phyloP scores from a whole-genome alignment of 305 asterid genomes.

The Stenogyne calaminthoides region DNA sequence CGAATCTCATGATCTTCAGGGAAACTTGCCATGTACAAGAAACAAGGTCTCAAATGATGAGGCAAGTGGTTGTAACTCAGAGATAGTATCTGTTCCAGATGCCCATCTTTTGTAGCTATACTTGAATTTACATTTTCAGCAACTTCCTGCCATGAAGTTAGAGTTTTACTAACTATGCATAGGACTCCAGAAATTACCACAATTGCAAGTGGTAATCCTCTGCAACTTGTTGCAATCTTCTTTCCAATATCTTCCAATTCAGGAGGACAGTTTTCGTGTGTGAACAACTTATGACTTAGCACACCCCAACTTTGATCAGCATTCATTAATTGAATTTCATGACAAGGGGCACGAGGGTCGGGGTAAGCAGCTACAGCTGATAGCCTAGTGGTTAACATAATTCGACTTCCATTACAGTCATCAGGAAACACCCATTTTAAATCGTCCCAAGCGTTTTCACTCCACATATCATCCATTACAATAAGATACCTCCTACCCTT shows the following conservation, averaged over 20 bases:
- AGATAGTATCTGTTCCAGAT: slow-evolving; percentile 10
- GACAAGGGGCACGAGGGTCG: neutral
- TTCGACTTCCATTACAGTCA: slow-evolving; percentile 1
- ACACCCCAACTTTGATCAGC: slow-evolving; percentile 3
- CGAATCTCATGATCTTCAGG: neutral
- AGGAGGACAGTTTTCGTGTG: neutral
- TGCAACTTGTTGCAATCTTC: neutral
- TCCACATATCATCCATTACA: slow-evolving; percentile 3
- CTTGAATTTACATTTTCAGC: slow-evolving; percentile 6
- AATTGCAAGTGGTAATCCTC: slow-evolving; percentile 5
- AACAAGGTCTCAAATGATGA: slow-evolving; percentile 7
- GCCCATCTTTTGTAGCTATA: neutral
- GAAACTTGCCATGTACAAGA: neutral
- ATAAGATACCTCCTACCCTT: neutral
- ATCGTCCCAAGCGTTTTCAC: neutral
- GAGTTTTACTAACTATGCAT: neutral
- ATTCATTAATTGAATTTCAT: neutral
- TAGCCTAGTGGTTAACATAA: neutral
- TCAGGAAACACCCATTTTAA: neutral
- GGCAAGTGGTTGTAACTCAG: slow-evolving; percentile 17
- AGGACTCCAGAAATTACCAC: neutral
- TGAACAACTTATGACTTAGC: neutral
- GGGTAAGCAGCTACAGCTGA: neutral
- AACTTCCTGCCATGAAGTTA: neutral
- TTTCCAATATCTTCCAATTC: slow-evolving; percentile 6